Base-by-base conservation (phyloP, 2,329 filamentous ascomycete genomes). In the Exophiala mesophila region DNA sequence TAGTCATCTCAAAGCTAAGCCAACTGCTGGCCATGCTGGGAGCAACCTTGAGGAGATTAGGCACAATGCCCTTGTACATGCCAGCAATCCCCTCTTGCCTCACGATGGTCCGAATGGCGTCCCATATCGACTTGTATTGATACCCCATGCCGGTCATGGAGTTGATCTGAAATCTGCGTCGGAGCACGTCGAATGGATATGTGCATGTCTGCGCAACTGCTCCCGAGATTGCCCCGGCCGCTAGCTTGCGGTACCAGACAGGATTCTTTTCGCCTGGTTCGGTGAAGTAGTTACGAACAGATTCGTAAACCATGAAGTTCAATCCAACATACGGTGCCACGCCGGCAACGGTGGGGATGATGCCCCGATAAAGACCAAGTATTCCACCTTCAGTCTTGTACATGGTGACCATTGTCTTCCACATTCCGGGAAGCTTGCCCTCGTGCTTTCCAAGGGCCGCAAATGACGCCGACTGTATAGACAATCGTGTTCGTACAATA, bases 101-200 rank as follows among this genome's bases (percentile, higher is more conserved):
- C 41, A 95, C 64, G 57, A 98, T 98, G 37, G 85, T 79, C 38
- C 72, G 77, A 50, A 98, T 71, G 3, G 92, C 92, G 60, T 95
- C 88, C 49, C 79, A 74, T 31, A 98, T 83, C 5, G 82, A 84
- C 58, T 85, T 88, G 70, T 98, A 98, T 62, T 90, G 80, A 67
- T 96, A 97, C 37, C 92, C 92, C 82, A 98, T 90, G 38, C 92
- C 92, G 35, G 85, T 88, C 92, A 98, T 98, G 40, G 92, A 96
- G 67, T 98, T 98, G 69, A 98, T 92, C 62, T 98, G 92, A 64
- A 98, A 98, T 37, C 92, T 80, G 47, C 92, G 82, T 21, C 92
- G 85, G 41, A 98, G 74, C 2, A 98, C 90, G 76, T 68, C 94
- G 85, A 98, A 96, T 49, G 92, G 92, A 67, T 98, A 98, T 59